Conservation (phyloP, 345 rosid genomes). For the Acer negundo region DNA sequence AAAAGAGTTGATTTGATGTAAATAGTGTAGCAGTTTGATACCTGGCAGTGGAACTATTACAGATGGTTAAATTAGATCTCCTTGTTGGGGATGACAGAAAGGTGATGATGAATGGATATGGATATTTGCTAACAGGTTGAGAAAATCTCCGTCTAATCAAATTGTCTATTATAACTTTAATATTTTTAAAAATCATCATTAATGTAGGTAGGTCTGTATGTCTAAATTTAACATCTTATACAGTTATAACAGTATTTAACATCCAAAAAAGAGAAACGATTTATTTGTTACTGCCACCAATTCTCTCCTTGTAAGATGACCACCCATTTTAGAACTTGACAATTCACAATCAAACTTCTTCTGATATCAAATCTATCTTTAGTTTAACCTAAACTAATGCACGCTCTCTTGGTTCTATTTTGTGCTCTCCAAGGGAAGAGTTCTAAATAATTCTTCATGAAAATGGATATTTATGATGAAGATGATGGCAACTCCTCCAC, state of each 20-base stretch:
- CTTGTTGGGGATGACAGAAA: too few species aligned
- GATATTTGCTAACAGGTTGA: too few species aligned
- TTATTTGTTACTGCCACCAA: neutral
- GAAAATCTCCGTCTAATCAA: too few species aligned
- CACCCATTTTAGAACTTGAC: neutral
- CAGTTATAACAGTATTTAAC: neutral
- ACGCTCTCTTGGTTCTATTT: too few species aligned
- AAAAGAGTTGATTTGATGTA: conserved; percentile 7
- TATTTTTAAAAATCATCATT: too few species aligned
- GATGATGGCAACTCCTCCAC: neutral
- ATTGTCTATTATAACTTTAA: too few species aligned
- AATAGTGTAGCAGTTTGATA: neutral
- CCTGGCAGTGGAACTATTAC: neutral
- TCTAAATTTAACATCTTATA: neutral
- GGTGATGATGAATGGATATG: too few species aligned
- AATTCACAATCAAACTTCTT: neutral
- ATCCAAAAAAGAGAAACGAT: neutral
- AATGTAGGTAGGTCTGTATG: too few species aligned
- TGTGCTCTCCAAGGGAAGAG: neutral
- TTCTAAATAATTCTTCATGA: neutral
- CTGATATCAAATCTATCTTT: too few species aligned
- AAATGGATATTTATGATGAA: neutral
- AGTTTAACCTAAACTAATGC: neutral
- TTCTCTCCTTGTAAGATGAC: neutral
- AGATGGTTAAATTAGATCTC: too few species aligned